Conservation (phyloP, 2,329 filamentous ascomycete species). For the Grosmannia clavigera region DNA sequence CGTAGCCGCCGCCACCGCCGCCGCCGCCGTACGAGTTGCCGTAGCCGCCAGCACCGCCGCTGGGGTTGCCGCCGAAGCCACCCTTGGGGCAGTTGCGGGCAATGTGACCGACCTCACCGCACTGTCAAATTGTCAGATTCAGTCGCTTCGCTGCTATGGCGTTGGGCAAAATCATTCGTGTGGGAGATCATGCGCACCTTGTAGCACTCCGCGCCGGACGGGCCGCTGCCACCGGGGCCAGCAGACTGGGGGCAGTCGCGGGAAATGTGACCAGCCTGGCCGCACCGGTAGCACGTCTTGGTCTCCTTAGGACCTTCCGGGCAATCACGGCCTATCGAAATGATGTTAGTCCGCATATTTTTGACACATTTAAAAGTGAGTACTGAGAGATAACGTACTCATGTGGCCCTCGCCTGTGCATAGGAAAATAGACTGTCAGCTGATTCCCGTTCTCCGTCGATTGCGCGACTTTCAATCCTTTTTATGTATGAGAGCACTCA, state of each 20-base stretch:
- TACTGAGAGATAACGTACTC: constrained; percentile 34
- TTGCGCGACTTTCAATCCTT: not conserved
- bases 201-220: constrained; percentile 67
- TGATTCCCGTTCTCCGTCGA: not conserved
- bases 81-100: constrained; percentile 76
- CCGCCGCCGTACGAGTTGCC: constrained; percentile 25
- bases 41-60: constrained; percentile 31
- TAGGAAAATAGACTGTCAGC: constrained; percentile 15
- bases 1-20: constrained; percentile 18
- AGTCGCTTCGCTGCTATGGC: not conserved
- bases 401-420: constrained; percentile 55
- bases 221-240: constrained; percentile 23
- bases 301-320: constrained; percentile 78
- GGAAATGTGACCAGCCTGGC: constrained; percentile 78
- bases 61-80: constrained; percentile 39
- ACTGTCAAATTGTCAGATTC: constrained; percentile 33
- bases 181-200: constrained; percentile 39
- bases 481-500: constrained; percentile 28
- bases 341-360: constrained; percentile 10
- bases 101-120: constrained; percentile 91
- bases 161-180: not conserved
- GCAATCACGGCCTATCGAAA: constrained; percentile 69
- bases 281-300: constrained; percentile 67
- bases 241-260: constrained; percentile 62
- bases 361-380: not conserved